Conservation (phyloP, 2,329 filamentous ascomycete genomes). For the Calonectria pseudoturangicola region DNA sequence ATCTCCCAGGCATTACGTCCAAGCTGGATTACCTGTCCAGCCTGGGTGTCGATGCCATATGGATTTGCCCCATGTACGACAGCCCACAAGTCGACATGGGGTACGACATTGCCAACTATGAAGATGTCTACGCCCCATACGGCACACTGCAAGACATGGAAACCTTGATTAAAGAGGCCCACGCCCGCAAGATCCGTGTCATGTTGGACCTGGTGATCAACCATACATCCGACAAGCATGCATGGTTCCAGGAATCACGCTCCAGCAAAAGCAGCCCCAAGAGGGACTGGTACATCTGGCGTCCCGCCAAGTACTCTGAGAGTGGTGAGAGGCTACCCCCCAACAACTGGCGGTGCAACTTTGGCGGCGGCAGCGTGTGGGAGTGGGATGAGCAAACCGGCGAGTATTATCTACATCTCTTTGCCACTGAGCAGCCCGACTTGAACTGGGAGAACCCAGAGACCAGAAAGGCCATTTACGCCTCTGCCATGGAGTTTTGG, state of each 20-base stretch:
- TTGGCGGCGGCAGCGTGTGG: slow-evolving; percentile 78
- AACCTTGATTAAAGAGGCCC: slow-evolving; percentile 49
- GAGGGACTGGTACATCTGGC: slow-evolving; percentile 79
- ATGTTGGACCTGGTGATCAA: slow-evolving; percentile 54
- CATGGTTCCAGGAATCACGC: slow-evolving; percentile 52
- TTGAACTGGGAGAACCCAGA: slow-evolving; percentile 88
- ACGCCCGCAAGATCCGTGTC: slow-evolving; percentile 49
- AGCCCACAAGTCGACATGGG: slow-evolving; percentile 54
- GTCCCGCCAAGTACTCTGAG: slow-evolving; percentile 69
- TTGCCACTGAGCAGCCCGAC: slow-evolving; percentile 85
- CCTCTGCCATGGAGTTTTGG: slow-evolving; percentile 86
- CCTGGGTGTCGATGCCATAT: slow-evolving; percentile 50
- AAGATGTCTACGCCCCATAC: slow-evolving; percentile 51
- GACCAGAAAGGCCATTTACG: slow-evolving; percentile 81
- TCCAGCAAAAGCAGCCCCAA: slow-evolving; percentile 46
- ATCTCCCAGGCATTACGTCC: slow-evolving; percentile 71
- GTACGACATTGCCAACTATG: slow-evolving; percentile 53
- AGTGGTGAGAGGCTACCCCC: slow-evolving; percentile 80
- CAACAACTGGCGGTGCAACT: slow-evolving; percentile 83
- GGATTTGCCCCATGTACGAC: slow-evolving; percentile 54
- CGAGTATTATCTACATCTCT: slow-evolving; percentile 87
- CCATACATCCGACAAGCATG: slow-evolving; percentile 52
- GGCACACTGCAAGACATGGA: slow-evolving; percentile 53
- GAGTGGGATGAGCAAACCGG: slow-evolving; percentile 82
- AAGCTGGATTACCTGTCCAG: slow-evolving; percentile 68